These are phyloP conservation scores for Hanseniaspora lindneri DNA, from an alignment of 805 yeast species.

Conservation along the genomic window DNA sequence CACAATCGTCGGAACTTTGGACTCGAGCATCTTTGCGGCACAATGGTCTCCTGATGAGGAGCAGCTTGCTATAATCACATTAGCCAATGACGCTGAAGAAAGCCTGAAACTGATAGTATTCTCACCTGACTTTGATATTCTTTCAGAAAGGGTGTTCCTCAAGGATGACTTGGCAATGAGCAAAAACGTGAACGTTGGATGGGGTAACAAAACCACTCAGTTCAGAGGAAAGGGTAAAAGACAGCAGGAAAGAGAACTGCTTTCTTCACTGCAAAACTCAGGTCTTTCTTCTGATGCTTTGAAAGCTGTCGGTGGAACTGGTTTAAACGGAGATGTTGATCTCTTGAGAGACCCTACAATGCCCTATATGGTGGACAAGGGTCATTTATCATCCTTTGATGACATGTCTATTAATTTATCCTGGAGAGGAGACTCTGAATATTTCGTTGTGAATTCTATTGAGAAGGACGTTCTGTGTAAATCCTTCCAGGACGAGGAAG, in stretches of 20 bases:
- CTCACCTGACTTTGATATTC: constrained; percentile 67
- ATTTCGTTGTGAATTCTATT: constrained; percentile 52
- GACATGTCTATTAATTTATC: constrained; percentile 38
- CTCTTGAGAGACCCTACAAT: constrained; percentile 83
- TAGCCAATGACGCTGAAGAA: constrained; percentile 29
- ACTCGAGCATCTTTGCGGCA: constrained; percentile 60
- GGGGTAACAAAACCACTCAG: constrained; percentile 97
- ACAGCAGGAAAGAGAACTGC: constrained; percentile 53
- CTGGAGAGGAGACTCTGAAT: constrained; percentile 96
- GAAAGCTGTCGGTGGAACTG: constrained; percentile 33
- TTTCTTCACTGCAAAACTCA: constrained; percentile 38
- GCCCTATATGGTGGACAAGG: constrained; percentile 57
- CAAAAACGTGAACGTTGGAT: constrained; percentile 88
- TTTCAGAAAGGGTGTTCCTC: constrained; percentile 49
- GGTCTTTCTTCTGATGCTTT: constrained; percentile 34
- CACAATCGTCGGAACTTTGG: constrained; percentile 67
- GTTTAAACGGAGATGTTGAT: constrained; percentile 36
- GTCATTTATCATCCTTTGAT: constrained; percentile 50
- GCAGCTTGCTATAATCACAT: constrained; percentile 56
- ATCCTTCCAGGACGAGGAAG: constrained; percentile 18
- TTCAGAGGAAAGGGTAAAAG: constrained; percentile 88
- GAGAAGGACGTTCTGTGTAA: constrained; percentile 30
- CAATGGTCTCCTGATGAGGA: constrained; percentile 90
- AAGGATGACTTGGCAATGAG: constrained; percentile 54
- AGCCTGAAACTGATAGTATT: constrained; percentile 45